phyloP scores from a whole-genome alignment of 2,329 filamentous ascomycete genomes.

The Dendryphion nanum region DNA sequence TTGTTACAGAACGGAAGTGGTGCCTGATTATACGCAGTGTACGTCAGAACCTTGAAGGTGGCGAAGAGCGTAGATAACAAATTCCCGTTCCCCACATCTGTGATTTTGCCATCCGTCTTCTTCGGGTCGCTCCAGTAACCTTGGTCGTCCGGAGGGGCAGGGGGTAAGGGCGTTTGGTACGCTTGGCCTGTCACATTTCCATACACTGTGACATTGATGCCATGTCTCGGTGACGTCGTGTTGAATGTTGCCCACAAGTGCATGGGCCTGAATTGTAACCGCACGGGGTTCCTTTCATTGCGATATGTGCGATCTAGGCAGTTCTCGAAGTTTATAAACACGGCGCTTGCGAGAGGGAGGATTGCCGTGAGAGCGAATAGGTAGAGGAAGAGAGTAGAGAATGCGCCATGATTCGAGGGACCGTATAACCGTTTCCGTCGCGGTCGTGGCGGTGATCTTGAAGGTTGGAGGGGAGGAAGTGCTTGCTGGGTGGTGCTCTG shows the following conservation, averaged over 20 bases:
- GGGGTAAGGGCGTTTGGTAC: constrained; percentile 57
- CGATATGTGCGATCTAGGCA: constrained; percentile 66
- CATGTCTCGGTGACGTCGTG: constrained; percentile 57
- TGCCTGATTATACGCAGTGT: constrained; percentile 61
- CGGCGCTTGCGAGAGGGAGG: constrained; percentile 40
- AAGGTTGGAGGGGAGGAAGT: neutral
- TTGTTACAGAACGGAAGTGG: constrained; percentile 65
- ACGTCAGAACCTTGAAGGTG: constrained; percentile 72
- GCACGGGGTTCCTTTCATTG: constrained; percentile 55
- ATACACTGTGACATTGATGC: constrained; percentile 76
- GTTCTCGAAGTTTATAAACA: constrained; percentile 76
- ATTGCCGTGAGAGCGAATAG: constrained; percentile 20
- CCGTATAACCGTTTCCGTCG: constrained; percentile 22
- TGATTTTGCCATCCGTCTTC: constrained; percentile 73
- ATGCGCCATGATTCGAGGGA: constrained; percentile 9
- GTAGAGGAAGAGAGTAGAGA: constrained; percentile 16
- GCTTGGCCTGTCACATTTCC: constrained; percentile 84
- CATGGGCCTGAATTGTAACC: constrained; percentile 77
- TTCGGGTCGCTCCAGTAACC: constrained; percentile 60
- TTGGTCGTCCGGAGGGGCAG: constrained; percentile 46
- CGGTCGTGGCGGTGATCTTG: constrained; percentile 22
- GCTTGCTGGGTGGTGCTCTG: neutral
- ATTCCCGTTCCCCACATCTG: constrained; percentile 58
- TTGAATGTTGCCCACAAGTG: constrained; percentile 75
- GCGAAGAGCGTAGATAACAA: constrained; percentile 72